A percentile compares a stretch with the other conserved stretches of the same genome.
These are phyloP conservation scores for Carpinus fangiana DNA, from an alignment of 306 rosid genomes.

Conservation along the genomic window DNA sequence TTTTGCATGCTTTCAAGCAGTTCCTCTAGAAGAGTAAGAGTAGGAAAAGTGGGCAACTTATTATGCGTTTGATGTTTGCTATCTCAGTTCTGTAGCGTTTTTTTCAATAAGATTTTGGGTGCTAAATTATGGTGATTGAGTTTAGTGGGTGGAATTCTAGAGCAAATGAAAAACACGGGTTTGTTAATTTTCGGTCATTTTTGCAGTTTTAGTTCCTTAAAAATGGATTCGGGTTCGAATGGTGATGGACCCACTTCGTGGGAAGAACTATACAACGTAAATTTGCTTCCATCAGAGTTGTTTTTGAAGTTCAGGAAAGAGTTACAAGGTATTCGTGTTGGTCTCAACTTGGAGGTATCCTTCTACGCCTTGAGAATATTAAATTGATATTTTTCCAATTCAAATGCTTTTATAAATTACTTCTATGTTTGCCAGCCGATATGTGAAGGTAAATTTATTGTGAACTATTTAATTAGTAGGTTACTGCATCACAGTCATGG, in stretches of 20 bases:
- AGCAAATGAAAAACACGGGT: neutral
- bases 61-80: neutral
- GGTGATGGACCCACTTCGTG: conserved; percentile 67
- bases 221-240: conserved; percentile 53
- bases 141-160: neutral
- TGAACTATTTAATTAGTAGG: neutral
- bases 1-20: neutral
- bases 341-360: conserved; percentile 80
- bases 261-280: conserved; percentile 69
- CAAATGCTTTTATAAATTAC: neutral
- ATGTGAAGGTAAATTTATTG: neutral
- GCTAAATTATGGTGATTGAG: neutral
- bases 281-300: conserved; percentile 79
- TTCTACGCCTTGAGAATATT: neutral
- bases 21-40: neutral
- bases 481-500: neutral
- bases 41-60: neutral
- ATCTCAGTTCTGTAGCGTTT: neutral
- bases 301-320: conserved; percentile 84
- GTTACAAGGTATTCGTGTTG: conserved; percentile 72
- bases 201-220: conserved; percentile 21
- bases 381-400: neutral
- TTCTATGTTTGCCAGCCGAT: conserved; percentile 3
- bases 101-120: neutral
- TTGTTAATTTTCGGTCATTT: conserved; percentile 11